Evolutionary conservation across 768 basidiomycete genomes (phyloP).

Genomic region (Agrocybe chaxingu): DNA sequence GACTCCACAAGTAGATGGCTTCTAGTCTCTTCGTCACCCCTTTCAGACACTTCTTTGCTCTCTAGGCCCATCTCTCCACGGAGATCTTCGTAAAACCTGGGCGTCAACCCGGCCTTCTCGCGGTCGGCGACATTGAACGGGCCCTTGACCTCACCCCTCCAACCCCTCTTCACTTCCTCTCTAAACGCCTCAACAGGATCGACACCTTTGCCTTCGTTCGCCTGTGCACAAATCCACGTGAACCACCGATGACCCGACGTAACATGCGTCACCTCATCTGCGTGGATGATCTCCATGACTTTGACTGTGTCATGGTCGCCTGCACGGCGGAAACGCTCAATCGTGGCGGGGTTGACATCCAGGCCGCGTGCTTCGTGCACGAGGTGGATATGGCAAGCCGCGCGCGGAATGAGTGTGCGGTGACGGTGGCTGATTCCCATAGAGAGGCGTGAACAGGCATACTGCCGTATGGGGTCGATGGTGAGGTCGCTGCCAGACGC

Average conservation of each 20-base stretch:
- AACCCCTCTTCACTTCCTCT: slow-evolving; percentile 64
- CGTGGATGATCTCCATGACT: slow-evolving; percentile 72
- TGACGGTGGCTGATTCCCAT: slow-evolving; percentile 75
- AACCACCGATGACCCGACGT: slow-evolving; percentile 84
- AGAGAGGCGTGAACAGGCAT: slow-evolving; percentile 74
- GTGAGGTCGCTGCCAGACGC: slow-evolving; percentile 58
- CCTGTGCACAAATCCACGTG: slow-evolving; percentile 63
- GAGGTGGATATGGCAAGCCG: slow-evolving; percentile 83
- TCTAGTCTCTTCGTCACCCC: background rate
- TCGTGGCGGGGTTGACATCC: slow-evolving; percentile 80
- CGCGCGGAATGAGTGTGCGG: slow-evolving; percentile 62
- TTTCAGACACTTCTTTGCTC: background rate
- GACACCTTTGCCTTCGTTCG: slow-evolving; percentile 25
- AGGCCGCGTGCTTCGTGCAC: slow-evolving; percentile 84
- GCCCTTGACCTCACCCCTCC: slow-evolving; percentile 72
- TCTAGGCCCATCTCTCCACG: slow-evolving; percentile 52
- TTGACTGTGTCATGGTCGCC: slow-evolving; percentile 65
- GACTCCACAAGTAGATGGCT: too few relatives aligned
- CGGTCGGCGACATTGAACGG: slow-evolving; percentile 80
- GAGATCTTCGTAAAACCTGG: slow-evolving; percentile 70
- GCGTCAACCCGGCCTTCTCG: slow-evolving; percentile 68
- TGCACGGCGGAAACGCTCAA: slow-evolving; percentile 65
- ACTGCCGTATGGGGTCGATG: slow-evolving; percentile 68
- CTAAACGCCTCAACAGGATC: slow-evolving; percentile 70
- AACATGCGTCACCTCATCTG: slow-evolving; percentile 81